Conservation (phyloP, 139 green algal species). For the Chlorella ohadii region DNA sequence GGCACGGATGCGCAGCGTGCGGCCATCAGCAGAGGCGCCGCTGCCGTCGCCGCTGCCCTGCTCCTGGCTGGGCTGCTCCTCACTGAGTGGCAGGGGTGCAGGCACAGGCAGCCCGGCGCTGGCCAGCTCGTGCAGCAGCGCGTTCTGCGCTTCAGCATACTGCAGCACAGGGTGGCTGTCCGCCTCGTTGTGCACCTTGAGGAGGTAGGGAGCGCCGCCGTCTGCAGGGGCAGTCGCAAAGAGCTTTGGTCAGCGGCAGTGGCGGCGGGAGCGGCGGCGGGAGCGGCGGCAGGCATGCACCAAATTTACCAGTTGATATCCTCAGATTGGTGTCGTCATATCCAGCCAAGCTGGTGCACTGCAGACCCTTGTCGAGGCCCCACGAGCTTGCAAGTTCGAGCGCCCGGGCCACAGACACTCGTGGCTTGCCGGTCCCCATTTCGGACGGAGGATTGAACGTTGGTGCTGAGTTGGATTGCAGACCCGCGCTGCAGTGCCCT, state of each 20-base stretch:
- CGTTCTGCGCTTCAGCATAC: constrained; percentile 20
- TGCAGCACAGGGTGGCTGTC: not conserved
- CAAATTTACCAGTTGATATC: not conserved
- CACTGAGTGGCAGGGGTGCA: not conserved
- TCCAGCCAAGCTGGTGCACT: not conserved
- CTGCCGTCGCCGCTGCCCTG: not conserved
- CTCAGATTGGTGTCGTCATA: not conserved
- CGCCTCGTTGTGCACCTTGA: constrained; percentile 17
- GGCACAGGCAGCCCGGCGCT: not conserved
- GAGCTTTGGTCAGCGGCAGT: not conserved
- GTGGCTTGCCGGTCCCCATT: not conserved
- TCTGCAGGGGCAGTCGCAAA: not conserved
- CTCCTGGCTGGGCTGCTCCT: not conserved
- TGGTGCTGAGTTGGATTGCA: no score
- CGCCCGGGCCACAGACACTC: not conserved
- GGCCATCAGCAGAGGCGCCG: not conserved
- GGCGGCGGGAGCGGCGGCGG: constrained; percentile 10
- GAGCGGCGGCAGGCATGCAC: not conserved
- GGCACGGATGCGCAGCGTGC: not conserved
- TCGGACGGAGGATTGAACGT: no score
- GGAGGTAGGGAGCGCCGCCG: not conserved
- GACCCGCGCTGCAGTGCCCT: no score
- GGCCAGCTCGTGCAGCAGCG: not conserved
- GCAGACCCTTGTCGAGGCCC: no score
- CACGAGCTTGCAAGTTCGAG: not conserved